phyloP scores from a whole-genome alignment of 805 yeast genomes.

The Kazachstania taianensis region DNA sequence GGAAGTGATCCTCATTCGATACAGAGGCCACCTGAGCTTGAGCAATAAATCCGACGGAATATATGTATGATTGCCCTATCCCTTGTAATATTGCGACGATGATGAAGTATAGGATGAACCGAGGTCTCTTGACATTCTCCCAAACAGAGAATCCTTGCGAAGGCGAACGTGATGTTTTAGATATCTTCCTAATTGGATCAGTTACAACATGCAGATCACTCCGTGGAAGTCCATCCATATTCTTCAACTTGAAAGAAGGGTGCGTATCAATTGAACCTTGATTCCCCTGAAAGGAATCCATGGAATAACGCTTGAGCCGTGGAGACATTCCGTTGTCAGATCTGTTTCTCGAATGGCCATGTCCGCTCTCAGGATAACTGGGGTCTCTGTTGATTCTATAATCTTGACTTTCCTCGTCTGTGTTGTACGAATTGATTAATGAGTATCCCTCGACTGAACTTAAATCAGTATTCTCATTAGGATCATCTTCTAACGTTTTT shows the following conservation, averaged over 20 bases:
- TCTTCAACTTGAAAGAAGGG: not conserved
- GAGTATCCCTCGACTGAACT: not conserved
- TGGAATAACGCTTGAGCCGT: not conserved
- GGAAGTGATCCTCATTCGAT: constrained; percentile 10
- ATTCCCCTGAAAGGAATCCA: not conserved
- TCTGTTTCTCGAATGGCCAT: not conserved
- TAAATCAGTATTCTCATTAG: not conserved
- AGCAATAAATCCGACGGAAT: constrained; percentile 65
- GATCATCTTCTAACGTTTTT: not conserved
- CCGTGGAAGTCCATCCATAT: not conserved
- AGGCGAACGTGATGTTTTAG: not conserved
- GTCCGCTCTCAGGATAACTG: too few relatives aligned
- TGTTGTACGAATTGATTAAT: not conserved
- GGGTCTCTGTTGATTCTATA: not conserved
- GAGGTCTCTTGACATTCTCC: constrained; percentile 8
- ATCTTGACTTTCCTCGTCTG: not conserved
- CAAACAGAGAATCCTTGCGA: not conserved
- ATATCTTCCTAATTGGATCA: not conserved
- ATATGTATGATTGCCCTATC: constrained; percentile 63
- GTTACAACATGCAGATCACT: too few relatives aligned
- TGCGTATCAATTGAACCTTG: not conserved
- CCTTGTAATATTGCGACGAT: constrained; percentile 52
- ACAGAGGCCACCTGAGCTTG: constrained; percentile 33
- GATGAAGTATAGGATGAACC: constrained; percentile 43
- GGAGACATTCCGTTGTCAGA: not conserved